Conservation (phyloP, 2,329 filamentous ascomycete genomes). For the Fusarium mundagurra region DNA sequence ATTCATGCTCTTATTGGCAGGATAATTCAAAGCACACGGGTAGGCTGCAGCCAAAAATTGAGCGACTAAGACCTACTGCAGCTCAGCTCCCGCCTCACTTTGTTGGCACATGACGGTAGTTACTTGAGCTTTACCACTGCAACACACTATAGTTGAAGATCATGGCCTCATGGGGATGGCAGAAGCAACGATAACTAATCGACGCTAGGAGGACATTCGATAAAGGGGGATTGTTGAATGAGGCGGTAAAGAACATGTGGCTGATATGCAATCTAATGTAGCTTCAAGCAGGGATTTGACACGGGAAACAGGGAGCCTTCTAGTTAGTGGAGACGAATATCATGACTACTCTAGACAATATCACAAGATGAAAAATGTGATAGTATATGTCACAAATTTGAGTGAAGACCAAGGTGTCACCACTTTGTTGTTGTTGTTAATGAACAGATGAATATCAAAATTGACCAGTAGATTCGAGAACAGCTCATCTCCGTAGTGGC, state of each 20-base stretch:
- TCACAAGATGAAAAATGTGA: slow-evolving; percentile 1
- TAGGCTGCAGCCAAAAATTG: neutral
- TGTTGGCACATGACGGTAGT: neutral
- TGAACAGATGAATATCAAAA: neutral
- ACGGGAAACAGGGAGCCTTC: slow-evolving; percentile 6
- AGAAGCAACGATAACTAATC: neutral
- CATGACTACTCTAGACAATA: neutral
- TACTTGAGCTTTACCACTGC: neutral
- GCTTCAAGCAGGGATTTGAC: slow-evolving; percentile 9
- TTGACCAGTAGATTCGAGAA: neutral
- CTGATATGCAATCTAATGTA: neutral
- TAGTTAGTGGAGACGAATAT: neutral
- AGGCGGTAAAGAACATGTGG: slow-evolving; percentile 21
- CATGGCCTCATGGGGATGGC: neutral
- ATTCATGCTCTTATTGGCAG: neutral
- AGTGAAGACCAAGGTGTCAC: neutral
- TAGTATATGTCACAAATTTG: neutral
- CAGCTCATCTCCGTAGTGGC: neutral
- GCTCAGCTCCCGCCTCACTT: slow-evolving; percentile 13
- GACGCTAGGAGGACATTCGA: neutral
- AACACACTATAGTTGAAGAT: neutral
- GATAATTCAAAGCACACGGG: neutral
- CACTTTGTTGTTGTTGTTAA: neutral
- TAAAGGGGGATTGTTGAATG: neutral
- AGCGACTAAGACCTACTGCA: neutral